Base-by-base conservation (phyloP, 805 yeast species). In the Cyberlindnera nakhonratchasimensis region DNA sequence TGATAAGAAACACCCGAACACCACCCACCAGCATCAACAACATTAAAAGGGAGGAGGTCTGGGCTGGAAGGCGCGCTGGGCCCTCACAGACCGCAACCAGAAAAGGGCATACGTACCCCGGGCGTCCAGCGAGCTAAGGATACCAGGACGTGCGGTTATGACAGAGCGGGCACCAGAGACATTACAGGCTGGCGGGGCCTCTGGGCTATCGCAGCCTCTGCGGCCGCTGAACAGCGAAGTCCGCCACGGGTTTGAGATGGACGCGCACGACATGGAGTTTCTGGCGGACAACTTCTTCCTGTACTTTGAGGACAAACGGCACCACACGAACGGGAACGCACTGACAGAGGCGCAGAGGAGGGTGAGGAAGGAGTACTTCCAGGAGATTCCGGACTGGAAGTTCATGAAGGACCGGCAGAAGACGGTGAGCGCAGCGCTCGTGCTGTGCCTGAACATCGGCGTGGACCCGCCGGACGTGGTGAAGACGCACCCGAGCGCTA, bases 401-500 rank as follows among this genome's bases (percentile, higher is more conserved):
- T 75, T 82, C 23, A 85, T 88, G 74, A 80, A 83, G 47, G 96
- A 89, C 52, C 77, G 96, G 33, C 96, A 86, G 57, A 86, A 90
- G 59, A 93, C 99, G 1, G 88, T 90, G 11, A 82, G 86, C 41
- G 99, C 97, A 0, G 97, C 96, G 13, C 69, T 93, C 8, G 89
- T 93, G 37, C 67, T 93, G 37, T 93, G 99, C 62, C 69, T 93
- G 29, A 93, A 93, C 58, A 64, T 91, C 20, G 97, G 98, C 8
- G 96, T 93, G 2, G 98, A 91, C 53, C 99, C 99, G 3, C 99
- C 99, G 1, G 99, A 93, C 63, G 80, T 90, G 21, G 79, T 86
- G 59, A 87, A 89, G 60, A 88, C 97, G 0, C 88, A 86, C 48
- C 97, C 96, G 1, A 86, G 95, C 55, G 96, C 99, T 1, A 80